Conservation (phyloP, 2,329 filamentous ascomycete genomes). For the Ceratocystis variospora region DNA sequence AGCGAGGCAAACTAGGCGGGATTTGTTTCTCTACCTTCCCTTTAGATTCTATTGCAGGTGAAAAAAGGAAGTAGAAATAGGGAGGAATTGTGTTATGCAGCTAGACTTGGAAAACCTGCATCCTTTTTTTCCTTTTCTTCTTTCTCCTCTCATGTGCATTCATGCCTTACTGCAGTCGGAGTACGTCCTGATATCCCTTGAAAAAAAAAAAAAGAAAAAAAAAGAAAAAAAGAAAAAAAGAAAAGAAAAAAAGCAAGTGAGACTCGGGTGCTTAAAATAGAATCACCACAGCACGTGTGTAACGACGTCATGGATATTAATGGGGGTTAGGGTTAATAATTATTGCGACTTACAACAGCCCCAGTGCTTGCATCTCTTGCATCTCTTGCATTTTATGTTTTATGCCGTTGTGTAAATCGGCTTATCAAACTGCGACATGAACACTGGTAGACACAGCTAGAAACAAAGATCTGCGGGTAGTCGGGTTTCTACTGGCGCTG, state of each 20-base stretch:
- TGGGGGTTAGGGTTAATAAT: not conserved
- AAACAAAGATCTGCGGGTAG: not conserved
- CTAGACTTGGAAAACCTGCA: not conserved
- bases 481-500: not conserved
- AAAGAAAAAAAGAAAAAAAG: not conserved
- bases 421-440: not conserved
- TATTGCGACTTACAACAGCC: not conserved
- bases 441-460: not conserved
- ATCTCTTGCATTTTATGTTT: no score
- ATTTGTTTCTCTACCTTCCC: not conserved
- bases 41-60: not conserved
- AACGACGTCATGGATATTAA: not conserved
- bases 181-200: not conserved
- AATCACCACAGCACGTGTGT: not conserved
- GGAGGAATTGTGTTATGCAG: not conserved
- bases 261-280: not conserved
- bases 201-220: not conserved
- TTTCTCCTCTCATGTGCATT: not conserved
- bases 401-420: not conserved
- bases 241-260: not conserved
- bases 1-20: no score
- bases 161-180: no score
- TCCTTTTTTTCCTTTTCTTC: not conserved
- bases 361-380: no score
- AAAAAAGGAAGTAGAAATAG: not conserved